These are phyloP conservation scores for Exophiala sp. DNA, from an alignment of 2,329 filamentous ascomycete species.

Conservation along the genomic window DNA sequence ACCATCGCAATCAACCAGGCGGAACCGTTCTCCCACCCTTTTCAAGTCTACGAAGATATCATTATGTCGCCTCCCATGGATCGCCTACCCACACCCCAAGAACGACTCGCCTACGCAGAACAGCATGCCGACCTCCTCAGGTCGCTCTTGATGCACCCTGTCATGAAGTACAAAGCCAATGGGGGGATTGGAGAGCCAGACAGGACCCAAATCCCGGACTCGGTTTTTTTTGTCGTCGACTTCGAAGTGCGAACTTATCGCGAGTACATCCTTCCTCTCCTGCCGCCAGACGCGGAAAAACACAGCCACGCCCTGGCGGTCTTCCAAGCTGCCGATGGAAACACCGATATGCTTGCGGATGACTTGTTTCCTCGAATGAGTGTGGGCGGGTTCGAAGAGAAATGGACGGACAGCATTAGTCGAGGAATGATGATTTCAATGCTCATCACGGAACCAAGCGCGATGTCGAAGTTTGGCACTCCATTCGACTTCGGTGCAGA, in stretches of 20 bases:
- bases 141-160: slow-evolving; percentile 12
- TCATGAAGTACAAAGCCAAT: neutral
- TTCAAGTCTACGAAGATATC: neutral
- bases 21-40: too few species aligned
- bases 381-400: slow-evolving; percentile 6
- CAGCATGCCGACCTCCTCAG: slow-evolving; percentile 15
- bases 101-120: slow-evolving; percentile 10
- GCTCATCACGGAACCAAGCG: slow-evolving; percentile 7
- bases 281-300: slow-evolving; percentile 11
- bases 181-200: slow-evolving; percentile 4
- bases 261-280: slow-evolving; percentile 12
- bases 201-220: slow-evolving; percentile 6
- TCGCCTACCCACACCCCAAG: slow-evolving; percentile 4
- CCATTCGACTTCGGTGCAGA: slow-evolving; percentile 13
- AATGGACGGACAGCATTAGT: slow-evolving; percentile 11
- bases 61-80: slow-evolving; percentile 2
- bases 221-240: slow-evolving; percentile 14
- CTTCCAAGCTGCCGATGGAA: neutral
- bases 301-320: slow-evolving; percentile 8
- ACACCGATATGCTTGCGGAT: slow-evolving; percentile 6
- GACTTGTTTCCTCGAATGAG: slow-evolving; percentile 16
- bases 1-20: too few species aligned
- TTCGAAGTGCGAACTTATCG: slow-evolving; percentile 14
- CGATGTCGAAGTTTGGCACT: slow-evolving; percentile 13
- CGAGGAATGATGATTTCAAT: slow-evolving; percentile 9